These are phyloP conservation scores for Saccharomycopsis phalli DNA, from an alignment of 1,139 yeast species.

Conservation along the genomic window DNA sequence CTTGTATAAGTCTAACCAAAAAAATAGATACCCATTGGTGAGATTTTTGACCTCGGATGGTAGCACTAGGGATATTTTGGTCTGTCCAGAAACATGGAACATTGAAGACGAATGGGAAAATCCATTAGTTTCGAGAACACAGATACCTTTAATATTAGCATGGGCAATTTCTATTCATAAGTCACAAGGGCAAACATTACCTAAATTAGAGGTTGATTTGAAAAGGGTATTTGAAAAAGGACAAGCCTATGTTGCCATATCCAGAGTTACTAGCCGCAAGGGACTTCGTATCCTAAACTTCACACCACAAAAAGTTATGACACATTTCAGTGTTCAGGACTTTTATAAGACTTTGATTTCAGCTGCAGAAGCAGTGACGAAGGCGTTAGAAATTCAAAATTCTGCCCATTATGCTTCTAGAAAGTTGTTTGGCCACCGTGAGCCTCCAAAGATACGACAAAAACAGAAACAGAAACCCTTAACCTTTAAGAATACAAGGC, in stretches of 20 bases:
- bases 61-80: slow-evolving; percentile 59
- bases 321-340: slow-evolving; percentile 52
- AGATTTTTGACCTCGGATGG: slow-evolving; percentile 66
- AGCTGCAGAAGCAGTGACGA: slow-evolving; percentile 28
- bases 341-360: slow-evolving; percentile 42
- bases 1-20: slow-evolving; percentile 31
- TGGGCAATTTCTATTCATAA: slow-evolving; percentile 96
- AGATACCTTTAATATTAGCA: slow-evolving; percentile 79
- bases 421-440: slow-evolving; percentile 8
- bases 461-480: background rate
- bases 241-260: slow-evolving; percentile 89
- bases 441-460: slow-evolving; percentile 14
- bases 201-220: slow-evolving; percentile 74
- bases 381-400: slow-evolving; percentile 11
- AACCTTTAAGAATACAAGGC: background rate
- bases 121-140: slow-evolving; percentile 48
- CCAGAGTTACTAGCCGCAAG: slow-evolving; percentile 72
- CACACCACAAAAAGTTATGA: slow-evolving; percentile 43
- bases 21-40: slow-evolving; percentile 54
- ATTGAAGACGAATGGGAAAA: slow-evolving; percentile 52
- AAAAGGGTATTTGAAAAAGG: slow-evolving; percentile 78
- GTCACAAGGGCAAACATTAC: slow-evolving; percentile 91
- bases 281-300: slow-evolving; percentile 77
- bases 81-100: slow-evolving; percentile 67
- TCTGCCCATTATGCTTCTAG: slow-evolving; percentile 14